A percentile compares a stretch with the other conserved stretches of the same genome.
phyloP scores from a whole-genome alignment of 2,329 filamentous ascomycete species.

The Fusarium xyrophilum region DNA sequence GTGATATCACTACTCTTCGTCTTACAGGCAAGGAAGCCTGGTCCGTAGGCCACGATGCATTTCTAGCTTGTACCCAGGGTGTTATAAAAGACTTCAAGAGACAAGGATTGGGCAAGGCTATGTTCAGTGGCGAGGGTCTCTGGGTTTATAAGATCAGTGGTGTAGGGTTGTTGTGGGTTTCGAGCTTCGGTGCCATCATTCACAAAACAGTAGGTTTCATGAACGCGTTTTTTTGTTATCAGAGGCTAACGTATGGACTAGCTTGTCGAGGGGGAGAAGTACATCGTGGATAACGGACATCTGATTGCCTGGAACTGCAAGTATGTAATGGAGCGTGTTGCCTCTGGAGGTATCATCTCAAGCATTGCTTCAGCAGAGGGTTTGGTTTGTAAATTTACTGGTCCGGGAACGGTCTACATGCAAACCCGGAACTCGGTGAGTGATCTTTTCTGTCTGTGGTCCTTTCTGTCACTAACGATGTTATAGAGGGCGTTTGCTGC shows the following conservation, averaged over 20 bases:
- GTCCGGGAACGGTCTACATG: slow-evolving; percentile 88
- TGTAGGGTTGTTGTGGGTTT: slow-evolving; percentile 83
- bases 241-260: slow-evolving; percentile 36
- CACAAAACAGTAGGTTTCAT: slow-evolving; percentile 79
- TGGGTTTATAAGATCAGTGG: slow-evolving; percentile 90
- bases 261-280: slow-evolving; percentile 76
- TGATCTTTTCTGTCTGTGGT: slow-evolving; percentile 19
- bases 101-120: slow-evolving; percentile 85
- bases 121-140: slow-evolving; percentile 92
- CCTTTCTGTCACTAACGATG: slow-evolving; percentile 13
- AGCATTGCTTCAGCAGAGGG: slow-evolving; percentile 82
- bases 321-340: slow-evolving; percentile 87
- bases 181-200: slow-evolving; percentile 93
- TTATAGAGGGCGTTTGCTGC: slow-evolving; percentile 59
- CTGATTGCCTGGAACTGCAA: slow-evolving; percentile 97
- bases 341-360: slow-evolving; percentile 93
- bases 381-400: slow-evolving; percentile 91
- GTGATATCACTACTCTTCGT: slow-evolving; percentile 83
- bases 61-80: slow-evolving; percentile 85
- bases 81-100: slow-evolving; percentile 86
- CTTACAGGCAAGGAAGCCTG: slow-evolving; percentile 76
- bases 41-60: slow-evolving; percentile 87
- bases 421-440: slow-evolving; percentile 86
- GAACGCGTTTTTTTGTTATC: rapidly evolving
- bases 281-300: slow-evolving; percentile 92